phyloP scores from a whole-genome alignment of 1,284 basidiomycete genomes.

The Apiotrichum sp. region DNA sequence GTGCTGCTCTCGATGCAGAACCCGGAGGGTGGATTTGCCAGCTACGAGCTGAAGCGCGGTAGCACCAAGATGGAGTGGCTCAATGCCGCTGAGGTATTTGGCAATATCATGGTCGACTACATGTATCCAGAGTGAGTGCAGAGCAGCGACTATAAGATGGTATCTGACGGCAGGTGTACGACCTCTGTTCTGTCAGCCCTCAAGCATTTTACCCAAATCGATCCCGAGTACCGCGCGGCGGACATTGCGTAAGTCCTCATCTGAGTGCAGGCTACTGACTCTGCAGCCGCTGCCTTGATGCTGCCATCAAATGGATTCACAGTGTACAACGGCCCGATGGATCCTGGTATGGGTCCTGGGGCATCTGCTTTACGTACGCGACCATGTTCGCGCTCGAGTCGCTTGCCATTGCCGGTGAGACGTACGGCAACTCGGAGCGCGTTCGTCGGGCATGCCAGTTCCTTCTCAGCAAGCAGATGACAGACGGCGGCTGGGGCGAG shows the following conservation, averaged over 20 bases:
- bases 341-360: constrained; percentile 92
- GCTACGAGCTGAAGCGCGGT: constrained; percentile 85
- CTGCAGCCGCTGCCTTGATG: constrained; percentile 56
- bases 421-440: constrained; percentile 67
- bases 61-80: constrained; percentile 72
- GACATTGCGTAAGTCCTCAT: constrained; percentile 75
- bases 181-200: constrained; percentile 86
- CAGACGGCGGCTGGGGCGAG: constrained; percentile 98
- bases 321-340: constrained; percentile 74
- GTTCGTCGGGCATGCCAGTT: constrained; percentile 79
- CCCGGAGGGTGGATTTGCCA: constrained; percentile 80
- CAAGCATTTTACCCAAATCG: constrained; percentile 72
- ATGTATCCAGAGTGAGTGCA: constrained; percentile 70
- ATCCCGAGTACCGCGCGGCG: constrained; percentile 67
- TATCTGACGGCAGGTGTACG: constrained; percentile 54
- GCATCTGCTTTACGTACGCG: constrained; percentile 94
- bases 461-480: constrained; percentile 73
- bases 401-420: constrained; percentile 81
- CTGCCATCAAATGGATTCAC: constrained; percentile 78
- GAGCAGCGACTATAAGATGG: neutral
- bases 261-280: too few species aligned
- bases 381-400: constrained; percentile 94
- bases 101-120: constrained; percentile 90
- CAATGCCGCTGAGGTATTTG: constrained; percentile 91
- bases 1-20: constrained; percentile 86